These are phyloP conservation scores for Begonia peltatifolia DNA, from an alignment of 306 rosid species.

Conservation along the genomic window DNA sequence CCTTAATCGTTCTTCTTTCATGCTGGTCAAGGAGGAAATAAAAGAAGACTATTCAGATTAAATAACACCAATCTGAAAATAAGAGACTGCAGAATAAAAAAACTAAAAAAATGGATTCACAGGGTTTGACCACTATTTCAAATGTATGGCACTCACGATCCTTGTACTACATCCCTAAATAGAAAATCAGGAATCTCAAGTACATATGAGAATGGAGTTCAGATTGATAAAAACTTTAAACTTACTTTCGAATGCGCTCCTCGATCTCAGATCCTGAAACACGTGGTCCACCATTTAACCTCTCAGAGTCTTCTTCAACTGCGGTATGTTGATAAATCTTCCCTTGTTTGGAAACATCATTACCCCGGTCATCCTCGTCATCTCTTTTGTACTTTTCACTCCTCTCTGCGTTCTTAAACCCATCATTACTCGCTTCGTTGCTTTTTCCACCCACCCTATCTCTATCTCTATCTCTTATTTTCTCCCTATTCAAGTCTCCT, in stretches of 20 bases:
- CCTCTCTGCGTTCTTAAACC: slow-evolving; percentile 29
- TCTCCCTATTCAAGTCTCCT: slow-evolving; percentile 36
- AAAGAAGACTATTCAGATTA: too few species aligned
- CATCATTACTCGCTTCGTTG: slow-evolving; percentile 34
- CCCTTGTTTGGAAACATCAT: slow-evolving; percentile 29
- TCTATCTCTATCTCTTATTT: slow-evolving; percentile 28
- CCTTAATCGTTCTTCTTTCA: slow-evolving; percentile 64
- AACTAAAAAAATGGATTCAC: too few species aligned
- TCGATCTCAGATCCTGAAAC: slow-evolving; percentile 37
- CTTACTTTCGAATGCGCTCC: slow-evolving; percentile 64
- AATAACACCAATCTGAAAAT: too few species aligned
- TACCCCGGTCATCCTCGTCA: slow-evolving; percentile 33
- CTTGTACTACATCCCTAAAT: too few species aligned
- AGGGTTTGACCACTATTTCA: too few species aligned
- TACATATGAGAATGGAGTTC: neutral
- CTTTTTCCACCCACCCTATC: slow-evolving; percentile 27
- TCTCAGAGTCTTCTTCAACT: slow-evolving; percentile 25
- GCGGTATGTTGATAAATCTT: slow-evolving; percentile 18
- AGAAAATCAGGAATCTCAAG: neutral
- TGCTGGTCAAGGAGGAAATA: slow-evolving; percentile 20
- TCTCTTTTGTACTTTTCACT: slow-evolving; percentile 27
- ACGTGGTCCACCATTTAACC: slow-evolving; percentile 15
- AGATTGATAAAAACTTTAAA: neutral
- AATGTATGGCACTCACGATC: too few species aligned
- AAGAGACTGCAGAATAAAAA: too few species aligned